These are phyloP conservation scores for Thelephora ganbajun DNA, from an alignment of 768 basidiomycete genomes.

Conservation along the genomic window DNA sequence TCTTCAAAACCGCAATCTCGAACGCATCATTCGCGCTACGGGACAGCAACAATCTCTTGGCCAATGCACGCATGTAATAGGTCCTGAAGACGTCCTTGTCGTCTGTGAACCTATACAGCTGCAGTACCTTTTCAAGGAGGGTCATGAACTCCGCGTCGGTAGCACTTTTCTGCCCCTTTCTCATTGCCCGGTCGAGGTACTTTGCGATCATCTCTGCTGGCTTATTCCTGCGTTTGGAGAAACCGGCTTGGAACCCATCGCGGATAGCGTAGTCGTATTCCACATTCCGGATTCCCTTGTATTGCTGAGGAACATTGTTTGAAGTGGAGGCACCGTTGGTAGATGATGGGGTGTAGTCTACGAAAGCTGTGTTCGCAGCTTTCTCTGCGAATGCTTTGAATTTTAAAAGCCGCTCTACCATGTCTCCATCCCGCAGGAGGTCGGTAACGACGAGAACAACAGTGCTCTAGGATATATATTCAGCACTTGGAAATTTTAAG, in stretches of 20 bases:
- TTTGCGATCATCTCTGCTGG: slow-evolving; percentile 92
- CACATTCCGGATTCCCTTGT: slow-evolving; percentile 26
- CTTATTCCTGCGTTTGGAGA: slow-evolving; percentile 63
- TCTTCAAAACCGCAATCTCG: slow-evolving; percentile 73
- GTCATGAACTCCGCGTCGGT: slow-evolving; percentile 50
- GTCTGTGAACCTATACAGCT: slow-evolving; percentile 73
- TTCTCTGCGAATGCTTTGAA: slow-evolving; percentile 49
- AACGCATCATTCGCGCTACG: slow-evolving; percentile 80
- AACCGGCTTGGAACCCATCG: slow-evolving; percentile 62
- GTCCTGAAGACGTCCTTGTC: slow-evolving; percentile 91
- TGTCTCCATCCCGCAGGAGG: slow-evolving; percentile 46
- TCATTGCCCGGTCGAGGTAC: slow-evolving; percentile 76
- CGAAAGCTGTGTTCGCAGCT: slow-evolving; percentile 37
- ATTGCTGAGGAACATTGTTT: slow-evolving; percentile 2
- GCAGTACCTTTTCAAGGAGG: slow-evolving; percentile 51
- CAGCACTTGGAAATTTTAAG: background rate
- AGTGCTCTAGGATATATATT: slow-evolving; percentile 24
- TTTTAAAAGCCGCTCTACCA: slow-evolving; percentile 60
- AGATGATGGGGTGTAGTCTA: slow-evolving; percentile 22
- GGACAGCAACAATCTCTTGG: slow-evolving; percentile 77
- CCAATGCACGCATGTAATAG: slow-evolving; percentile 79
- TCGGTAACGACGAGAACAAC: slow-evolving; percentile 60
- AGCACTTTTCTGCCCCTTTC: slow-evolving; percentile 65
- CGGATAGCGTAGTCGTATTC: slow-evolving; percentile 53
- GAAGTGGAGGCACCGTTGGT: slow-evolving; percentile 20